Percentiles rank a stretch among this genome's conserved stretches.
These are phyloP conservation scores for Colletotrichum sidae DNA, from an alignment of 2,329 filamentous ascomycete species.

Conservation along the genomic window DNA sequence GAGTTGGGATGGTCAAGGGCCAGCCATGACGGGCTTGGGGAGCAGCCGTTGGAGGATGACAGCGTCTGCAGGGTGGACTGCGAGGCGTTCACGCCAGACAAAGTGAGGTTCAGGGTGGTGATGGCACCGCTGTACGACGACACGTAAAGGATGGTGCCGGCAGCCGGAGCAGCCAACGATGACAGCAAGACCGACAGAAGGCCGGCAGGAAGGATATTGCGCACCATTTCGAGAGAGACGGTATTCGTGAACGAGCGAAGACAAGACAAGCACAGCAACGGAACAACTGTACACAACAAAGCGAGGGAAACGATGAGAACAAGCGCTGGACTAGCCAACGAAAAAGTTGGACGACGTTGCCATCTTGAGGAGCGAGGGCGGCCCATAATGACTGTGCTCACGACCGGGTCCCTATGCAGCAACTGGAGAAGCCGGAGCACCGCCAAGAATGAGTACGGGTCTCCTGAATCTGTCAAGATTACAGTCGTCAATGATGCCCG, in stretches of 20 bases:
- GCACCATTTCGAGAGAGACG: conserved; percentile 34
- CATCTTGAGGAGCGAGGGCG: conserved; percentile 23
- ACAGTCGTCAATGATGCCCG: conserved; percentile 10
- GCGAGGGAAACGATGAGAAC: conserved; percentile 14
- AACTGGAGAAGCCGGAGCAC: no score
- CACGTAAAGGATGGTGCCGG: conserved; percentile 57
- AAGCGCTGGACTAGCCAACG: not conserved
- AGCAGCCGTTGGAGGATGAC: conserved; percentile 60
- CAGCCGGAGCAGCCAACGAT: conserved; percentile 43
- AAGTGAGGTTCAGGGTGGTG: conserved; percentile 59
- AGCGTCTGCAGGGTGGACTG: conserved; percentile 53
- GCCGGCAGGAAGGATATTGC: conserved; percentile 31
- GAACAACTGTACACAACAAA: conserved; percentile 8
- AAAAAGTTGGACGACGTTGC: conserved; percentile 4
- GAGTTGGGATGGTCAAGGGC: conserved; percentile 62
- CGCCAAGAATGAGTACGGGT: conserved; percentile 15
- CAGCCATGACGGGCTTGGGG: conserved; percentile 69
- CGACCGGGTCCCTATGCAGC: not conserved
- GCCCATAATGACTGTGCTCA: conserved; percentile 22
- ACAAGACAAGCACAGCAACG: conserved; percentile 5
- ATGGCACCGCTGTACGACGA: conserved; percentile 61
- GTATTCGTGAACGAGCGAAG: conserved; percentile 10
- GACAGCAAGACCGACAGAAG: conserved; percentile 37
- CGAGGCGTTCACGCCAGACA: conserved; percentile 41
- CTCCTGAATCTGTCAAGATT: conserved; percentile 16